Percentiles rank a stretch among this genome's conserved stretches.
Evolutionary conservation across 139 green algal genomes (phyloP).

Genomic region (Chlorokybus atmophyticus): DNA sequence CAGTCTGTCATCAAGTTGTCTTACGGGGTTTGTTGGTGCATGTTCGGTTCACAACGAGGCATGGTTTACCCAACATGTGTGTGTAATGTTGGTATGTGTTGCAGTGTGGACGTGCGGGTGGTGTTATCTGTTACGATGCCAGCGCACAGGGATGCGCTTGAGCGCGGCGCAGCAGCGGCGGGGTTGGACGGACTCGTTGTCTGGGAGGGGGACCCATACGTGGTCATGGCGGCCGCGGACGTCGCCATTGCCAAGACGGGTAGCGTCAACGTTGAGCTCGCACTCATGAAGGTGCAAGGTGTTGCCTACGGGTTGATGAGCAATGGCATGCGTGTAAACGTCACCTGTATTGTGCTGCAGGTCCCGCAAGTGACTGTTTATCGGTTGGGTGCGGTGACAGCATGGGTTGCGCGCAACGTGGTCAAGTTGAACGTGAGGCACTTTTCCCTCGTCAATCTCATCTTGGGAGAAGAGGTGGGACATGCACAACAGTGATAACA

Average conservation of each 20-base stretch:
- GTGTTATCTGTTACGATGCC: neutral
- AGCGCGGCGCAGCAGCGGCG: neutral
- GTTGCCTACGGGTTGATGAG: neutral
- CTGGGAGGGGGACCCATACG: slow-evolving; percentile 14
- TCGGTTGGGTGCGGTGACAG: slow-evolving; percentile 6
- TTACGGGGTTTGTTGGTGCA: too few species aligned
- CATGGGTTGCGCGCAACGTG: slow-evolving; percentile 11
- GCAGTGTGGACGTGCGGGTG: neutral
- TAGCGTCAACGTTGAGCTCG: slow-evolving; percentile 30
- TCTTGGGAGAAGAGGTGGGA: slow-evolving; percentile 24
- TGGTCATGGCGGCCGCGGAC: slow-evolving; percentile 22
- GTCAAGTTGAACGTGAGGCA: slow-evolving; percentile 7
- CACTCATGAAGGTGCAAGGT: slow-evolving; percentile 18
- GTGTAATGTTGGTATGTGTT: too few species aligned
- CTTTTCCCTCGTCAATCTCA: slow-evolving; percentile 26
- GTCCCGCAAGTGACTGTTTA: slow-evolving; percentile 21
- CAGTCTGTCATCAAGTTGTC: too few species aligned
- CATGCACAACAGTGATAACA: too few species aligned
- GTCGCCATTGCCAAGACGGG: slow-evolving; percentile 28
- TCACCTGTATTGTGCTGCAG: neutral
- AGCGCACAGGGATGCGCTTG: neutral
- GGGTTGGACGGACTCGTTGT: slow-evolving; percentile 1
- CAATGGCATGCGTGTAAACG: neutral
- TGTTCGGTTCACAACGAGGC: too few species aligned
- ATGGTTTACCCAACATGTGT: too few species aligned